Base-by-base conservation (phyloP, 208 protist species). In the Acanthamoeba rhysodes region DNA sequence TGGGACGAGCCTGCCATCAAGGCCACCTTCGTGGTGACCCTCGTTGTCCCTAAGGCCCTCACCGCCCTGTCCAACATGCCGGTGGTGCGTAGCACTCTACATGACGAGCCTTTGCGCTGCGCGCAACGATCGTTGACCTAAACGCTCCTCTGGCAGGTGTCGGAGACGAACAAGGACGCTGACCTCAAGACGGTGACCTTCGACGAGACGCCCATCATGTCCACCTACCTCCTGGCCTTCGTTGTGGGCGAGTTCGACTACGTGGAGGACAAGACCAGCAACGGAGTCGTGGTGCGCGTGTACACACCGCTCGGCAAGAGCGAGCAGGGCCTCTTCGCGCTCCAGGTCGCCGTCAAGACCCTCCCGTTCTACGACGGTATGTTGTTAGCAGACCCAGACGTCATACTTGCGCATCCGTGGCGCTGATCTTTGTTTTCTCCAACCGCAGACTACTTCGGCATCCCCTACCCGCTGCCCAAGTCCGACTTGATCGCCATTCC, bases 401-500 rank as follows among this genome's bases (percentile, higher is more conserved):
- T 27, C 7, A 45, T n/a, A 20, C 55, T 0, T 48, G 22, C 12
- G 20, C 27, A 4, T 34, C n/a, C 64, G 7, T 70, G 22, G 6
- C 8, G 27, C 22, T 32, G 10, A 70, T 66, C 7, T n/a, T 14
- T 88, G 48, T 20, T 5, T 41, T 8, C 22, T 82, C 87, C 27
- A 16, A 6, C 66, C 45, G 57, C 22, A 22, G 32, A 96, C 2
- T 97, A 96, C 45, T 96, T 96, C 24, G 48, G 53, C 34, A 96
- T 96, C 37, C 22, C 59, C 5, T 97, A 95, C 70, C 96, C 98
- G 32, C 96, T 99, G 53, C 96, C 98, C 10, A 99, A 99, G 95
- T 87, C 98, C 74, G 99, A 99, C 96, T 93, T 99, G 53, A 95
- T 99, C 72, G 98, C 98, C n/a, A 97, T 99, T 82, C 98, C 98